A percentile compares a stretch with the other conserved stretches of the same genome.
Evolutionary conservation across 225 moss, liverwort and hornwort genomes (phyloP).

Genomic region (Sphagnum contortum): DNA sequence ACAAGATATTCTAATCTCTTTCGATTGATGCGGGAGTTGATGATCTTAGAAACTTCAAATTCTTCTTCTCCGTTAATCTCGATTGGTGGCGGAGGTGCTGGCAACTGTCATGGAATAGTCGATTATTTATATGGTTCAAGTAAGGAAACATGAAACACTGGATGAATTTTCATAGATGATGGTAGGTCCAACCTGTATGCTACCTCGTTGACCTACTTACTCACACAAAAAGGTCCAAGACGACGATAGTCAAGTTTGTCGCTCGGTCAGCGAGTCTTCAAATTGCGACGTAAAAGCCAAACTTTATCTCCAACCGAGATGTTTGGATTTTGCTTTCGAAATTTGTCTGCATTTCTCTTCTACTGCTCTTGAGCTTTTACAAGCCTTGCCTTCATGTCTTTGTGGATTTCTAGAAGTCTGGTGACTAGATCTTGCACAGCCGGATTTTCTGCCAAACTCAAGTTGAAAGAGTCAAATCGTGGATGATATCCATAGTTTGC

Average conservation of each 20-base stretch:
- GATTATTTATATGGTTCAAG: conserved; percentile 8
- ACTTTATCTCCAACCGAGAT: conserved; percentile 8
- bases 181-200: conserved; percentile 7
- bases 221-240: conserved; percentile 2
- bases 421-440: background rate
- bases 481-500: conserved; percentile 7
- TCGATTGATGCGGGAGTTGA: background rate
- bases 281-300: conserved; percentile 5
- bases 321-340: background rate
- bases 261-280: conserved; percentile 9
- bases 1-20: conserved; percentile 1
- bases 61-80: conserved; percentile 1
- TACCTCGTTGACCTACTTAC: conserved; percentile 7
- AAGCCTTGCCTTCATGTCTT: background rate
- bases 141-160: conserved; percentile 10
- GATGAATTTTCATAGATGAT: conserved; percentile 10
- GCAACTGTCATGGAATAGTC: background rate
- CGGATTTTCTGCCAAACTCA: background rate
- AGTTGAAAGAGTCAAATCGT: background rate
- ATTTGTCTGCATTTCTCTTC: conserved; percentile 1
- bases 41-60: background rate
- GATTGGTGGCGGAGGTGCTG: conserved; percentile 3
- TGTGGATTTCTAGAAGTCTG: conserved; percentile 1
- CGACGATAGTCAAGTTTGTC: conserved; percentile 8
- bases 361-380: background rate